Evolutionary conservation across 148 eudicot genomes (phyloP).

Genomic region (Limonium bicolor): DNA sequence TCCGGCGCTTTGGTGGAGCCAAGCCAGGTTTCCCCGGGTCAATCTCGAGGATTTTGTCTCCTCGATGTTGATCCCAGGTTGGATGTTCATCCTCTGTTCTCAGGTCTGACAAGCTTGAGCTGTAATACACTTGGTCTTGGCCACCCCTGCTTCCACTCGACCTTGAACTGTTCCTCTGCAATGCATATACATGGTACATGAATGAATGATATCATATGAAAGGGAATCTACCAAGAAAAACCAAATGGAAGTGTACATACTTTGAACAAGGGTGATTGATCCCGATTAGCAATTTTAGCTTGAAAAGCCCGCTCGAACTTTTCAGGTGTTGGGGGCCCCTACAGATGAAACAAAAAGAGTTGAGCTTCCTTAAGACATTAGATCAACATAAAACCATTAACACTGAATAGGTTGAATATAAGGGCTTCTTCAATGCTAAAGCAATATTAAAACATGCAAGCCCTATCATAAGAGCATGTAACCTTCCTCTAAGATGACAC

Average conservation of each 20-base stretch:
- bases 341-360: not conserved
- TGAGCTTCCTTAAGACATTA: no score
- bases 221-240: not conserved
- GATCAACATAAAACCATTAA: no score
- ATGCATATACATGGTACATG: not conserved
- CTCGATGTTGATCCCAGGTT: no score
- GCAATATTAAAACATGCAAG: no score
- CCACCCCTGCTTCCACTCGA: no score
- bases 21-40: slow-evolving; percentile 33
- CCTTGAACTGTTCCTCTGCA: slow-evolving; percentile 49
- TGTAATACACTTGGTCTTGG: slow-evolving; percentile 13
- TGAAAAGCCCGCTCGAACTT: slow-evolving; percentile 42
- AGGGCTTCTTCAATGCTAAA: no score
- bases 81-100: slow-evolving; percentile 23
- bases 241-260: slow-evolving; percentile 10
- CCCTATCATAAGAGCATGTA: no score
- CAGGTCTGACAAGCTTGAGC: slow-evolving; percentile 26
- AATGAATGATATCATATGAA: not conserved
- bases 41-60: slow-evolving; percentile 51
- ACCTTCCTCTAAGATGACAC: no score
- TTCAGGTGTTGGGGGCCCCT: slow-evolving; percentile 89
- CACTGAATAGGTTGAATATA: no score
- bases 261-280: slow-evolving; percentile 27
- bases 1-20: slow-evolving; percentile 17
- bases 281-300: slow-evolving; percentile 23